phyloP scores from a whole-genome alignment of 1,284 basidiomycete species.

The Fomitopsis pinicola region DNA sequence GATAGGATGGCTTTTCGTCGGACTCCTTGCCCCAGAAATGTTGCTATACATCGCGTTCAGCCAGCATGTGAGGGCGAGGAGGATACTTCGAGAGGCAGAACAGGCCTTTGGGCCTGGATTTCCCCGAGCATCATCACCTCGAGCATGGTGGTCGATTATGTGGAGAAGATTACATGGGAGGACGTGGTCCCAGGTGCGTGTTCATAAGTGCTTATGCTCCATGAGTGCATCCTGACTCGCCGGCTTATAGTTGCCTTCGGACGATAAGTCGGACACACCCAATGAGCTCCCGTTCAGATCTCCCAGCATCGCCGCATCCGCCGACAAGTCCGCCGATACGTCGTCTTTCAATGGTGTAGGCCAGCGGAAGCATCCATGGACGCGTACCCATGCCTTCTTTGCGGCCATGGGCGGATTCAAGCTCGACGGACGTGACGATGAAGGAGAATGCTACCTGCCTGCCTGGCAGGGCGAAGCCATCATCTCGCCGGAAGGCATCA shows the following conservation, averaged over 20 bases:
- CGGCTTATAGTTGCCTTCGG: too few relatives aligned
- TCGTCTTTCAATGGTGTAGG: background rate
- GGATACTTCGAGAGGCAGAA: background rate
- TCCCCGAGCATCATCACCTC: too few relatives aligned
- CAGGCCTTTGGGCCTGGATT: background rate
- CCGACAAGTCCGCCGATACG: too few relatives aligned
- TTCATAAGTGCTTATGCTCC: too few relatives aligned
- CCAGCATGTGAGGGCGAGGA: background rate
- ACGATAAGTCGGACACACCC: too few relatives aligned
- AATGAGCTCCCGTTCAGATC: background rate
- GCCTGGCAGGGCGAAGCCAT: conserved; percentile 1
- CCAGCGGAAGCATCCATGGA: conserved; percentile 2
- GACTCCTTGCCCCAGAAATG: background rate
- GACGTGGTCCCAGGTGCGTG: too few relatives aligned
- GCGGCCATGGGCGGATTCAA: conserved; percentile 20
- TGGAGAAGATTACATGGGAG: too few relatives aligned
- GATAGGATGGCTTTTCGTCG: conserved; percentile 1
- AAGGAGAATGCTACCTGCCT: conserved; percentile 4
- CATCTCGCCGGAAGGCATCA: background rate
- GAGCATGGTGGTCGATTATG: too few relatives aligned
- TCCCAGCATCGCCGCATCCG: background rate
- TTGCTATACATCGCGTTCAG: background rate
- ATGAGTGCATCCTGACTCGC: too few relatives aligned
- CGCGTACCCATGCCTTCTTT: conserved; percentile 15
- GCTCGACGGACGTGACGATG: conserved; percentile 6